Evolutionary conservation across 306 rosid genomes (phyloP).

Genomic region (Crotalaria pallida): DNA sequence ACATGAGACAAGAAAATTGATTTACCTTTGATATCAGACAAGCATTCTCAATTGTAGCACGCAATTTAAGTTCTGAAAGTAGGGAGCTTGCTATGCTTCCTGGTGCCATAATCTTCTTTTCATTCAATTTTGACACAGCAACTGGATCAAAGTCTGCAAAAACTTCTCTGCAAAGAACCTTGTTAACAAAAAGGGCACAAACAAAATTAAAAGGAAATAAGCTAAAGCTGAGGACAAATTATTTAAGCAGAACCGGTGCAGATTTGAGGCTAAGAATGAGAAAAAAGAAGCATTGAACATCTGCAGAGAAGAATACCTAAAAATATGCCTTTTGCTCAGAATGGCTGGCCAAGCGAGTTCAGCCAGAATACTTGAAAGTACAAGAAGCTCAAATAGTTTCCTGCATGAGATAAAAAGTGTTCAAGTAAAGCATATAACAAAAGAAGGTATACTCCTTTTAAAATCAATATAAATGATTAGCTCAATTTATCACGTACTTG

Average conservation of each 20-base stretch:
- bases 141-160: conserved; percentile 69
- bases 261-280: conserved; percentile 2
- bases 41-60: conserved; percentile 63
- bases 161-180: conserved; percentile 65
- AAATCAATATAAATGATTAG: conserved; percentile 13
- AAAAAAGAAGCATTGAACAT: neutral
- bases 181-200: conserved; percentile 11
- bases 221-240: neutral
- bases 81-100: conserved; percentile 60
- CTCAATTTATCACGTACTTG: conserved; percentile 44
- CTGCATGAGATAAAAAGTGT: conserved; percentile 39
- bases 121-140: conserved; percentile 56
- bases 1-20: conserved; percentile 24
- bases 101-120: conserved; percentile 54
- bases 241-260: neutral
- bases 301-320: conserved; percentile 46
- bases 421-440: conserved; percentile 19
- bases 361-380: conserved; percentile 67
- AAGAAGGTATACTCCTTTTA: conserved; percentile 2
- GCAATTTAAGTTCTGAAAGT: conserved; percentile 63
- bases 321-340: conserved; percentile 65
- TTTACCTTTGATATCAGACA: conserved; percentile 64
- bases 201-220: neutral
- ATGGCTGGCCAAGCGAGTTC: conserved; percentile 83
- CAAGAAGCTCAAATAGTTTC: conserved; percentile 80